Evolutionary conservation across 2,329 filamentous ascomycete species (phyloP), one percentile per base, ranked within the genome.

Genomic region (Pseudofabraea citricarpa): DNA sequence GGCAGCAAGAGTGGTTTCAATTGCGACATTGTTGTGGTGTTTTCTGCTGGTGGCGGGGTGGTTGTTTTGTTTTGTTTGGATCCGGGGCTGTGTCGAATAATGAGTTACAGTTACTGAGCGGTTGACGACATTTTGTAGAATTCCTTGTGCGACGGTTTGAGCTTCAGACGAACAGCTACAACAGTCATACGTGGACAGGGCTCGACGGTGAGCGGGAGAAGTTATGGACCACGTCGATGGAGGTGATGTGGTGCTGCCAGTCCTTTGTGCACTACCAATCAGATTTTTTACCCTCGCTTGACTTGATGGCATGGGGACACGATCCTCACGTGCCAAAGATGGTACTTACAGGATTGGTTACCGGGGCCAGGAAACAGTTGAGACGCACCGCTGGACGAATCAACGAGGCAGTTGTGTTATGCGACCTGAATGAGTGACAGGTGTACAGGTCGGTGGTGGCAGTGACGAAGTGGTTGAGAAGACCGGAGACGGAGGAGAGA

Each of bases 1-100:
- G 75, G 75, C 44, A 79, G 65, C 50, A 75, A 59, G 50, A 79
- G 63, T 40, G 74, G 73, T 61, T 73, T 77, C 43, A 79, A 65
- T 56, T 66, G 68, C 50, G 68, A 63, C 52, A 56, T 53, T 57
- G 60, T 61, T 39, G 22, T 46, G 41, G 41, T 22, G 29, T 39
- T 45, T 36, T 43, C 37, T 40, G 26, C 32, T 37, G 38, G 36
- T 40, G 41, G 22, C 37, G 46, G 13, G 15, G 41, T 40, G 40
- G 26, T 40, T 37, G 36, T 44, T 26, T 24, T 31, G 29, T 31
- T 7, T 39, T 36, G 18, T 41, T 22, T 48, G 22, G 36, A 19
- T 43, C 36, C 43, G 46, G 38, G 39, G 47, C 47, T 52, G n/a
- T n/a, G n/a, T n/a, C n/a, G n/a, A n/a, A n/a, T n/a, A n/a, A n/a